Conservation (phyloP, 345 rosid genomes). For the Sisymbrium altissimum region DNA sequence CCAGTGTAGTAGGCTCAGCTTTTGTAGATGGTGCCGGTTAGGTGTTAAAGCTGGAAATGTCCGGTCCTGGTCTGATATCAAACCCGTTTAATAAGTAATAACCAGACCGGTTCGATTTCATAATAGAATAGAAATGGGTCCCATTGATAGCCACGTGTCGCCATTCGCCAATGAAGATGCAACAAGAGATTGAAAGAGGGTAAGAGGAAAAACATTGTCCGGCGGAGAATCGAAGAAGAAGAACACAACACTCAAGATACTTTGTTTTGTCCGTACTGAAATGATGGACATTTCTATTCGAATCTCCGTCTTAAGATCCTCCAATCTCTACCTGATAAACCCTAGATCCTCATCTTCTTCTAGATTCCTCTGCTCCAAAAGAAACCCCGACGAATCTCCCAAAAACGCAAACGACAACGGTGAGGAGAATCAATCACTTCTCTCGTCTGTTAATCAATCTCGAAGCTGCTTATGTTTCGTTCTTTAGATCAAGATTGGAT, state of each 20-base stretch:
- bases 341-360: constrained; percentile 22
- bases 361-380: constrained; percentile 45
- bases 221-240: constrained; percentile 30
- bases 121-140: not conserved
- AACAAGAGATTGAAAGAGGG: constrained; percentile 26
- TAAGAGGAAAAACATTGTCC: constrained; percentile 18
- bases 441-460: not conserved
- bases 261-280: constrained; percentile 12
- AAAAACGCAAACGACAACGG: constrained; percentile 38
- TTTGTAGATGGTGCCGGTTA: not conserved
- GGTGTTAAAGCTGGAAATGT: not conserved
- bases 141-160: constrained; percentile 17
- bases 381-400: constrained; percentile 36
- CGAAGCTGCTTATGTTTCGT: not conserved
- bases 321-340: not conserved
- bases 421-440: constrained; percentile 7
- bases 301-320: constrained; percentile 13
- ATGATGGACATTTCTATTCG: constrained; percentile 12
- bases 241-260: not conserved
- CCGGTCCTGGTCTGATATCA: not conserved
- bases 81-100: not conserved
- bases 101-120: not conserved
- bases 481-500: not conserved
- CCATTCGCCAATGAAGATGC: not conserved
- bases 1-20: not conserved